Percentiles rank a stretch among this genome's conserved stretches.
Conservation (phyloP, 768 basidiomycete species). For the Termitomyces sp. region DNA sequence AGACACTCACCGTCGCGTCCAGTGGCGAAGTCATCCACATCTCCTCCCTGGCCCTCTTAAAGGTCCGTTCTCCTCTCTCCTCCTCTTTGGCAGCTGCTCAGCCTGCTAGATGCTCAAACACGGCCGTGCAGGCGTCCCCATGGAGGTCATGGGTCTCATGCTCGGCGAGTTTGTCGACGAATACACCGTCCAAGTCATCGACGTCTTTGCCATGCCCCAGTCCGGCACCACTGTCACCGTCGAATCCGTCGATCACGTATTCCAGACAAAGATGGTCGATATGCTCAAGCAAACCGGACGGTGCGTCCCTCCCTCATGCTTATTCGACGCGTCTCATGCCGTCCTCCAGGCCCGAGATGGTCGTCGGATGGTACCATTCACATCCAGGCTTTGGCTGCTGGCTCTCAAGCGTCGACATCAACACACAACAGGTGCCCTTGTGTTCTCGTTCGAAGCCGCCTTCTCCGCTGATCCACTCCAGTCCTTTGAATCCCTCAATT, state of each 20-base stretch:
- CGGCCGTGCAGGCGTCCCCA: slow-evolving; percentile 95
- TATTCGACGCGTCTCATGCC: neutral
- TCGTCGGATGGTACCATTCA: slow-evolving; percentile 99
- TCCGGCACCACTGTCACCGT: slow-evolving; percentile 97
- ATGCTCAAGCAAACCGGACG: slow-evolving; percentile 99
- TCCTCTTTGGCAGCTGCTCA: neutral
- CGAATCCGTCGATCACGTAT: slow-evolving; percentile 97
- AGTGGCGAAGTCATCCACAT: slow-evolving; percentile 94
- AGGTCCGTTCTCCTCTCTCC: slow-evolving; percentile 44
- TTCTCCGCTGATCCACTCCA: slow-evolving; percentile 25
- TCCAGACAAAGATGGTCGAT: slow-evolving; percentile 96
- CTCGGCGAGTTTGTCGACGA: slow-evolving; percentile 98
- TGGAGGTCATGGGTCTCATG: slow-evolving; percentile 99
- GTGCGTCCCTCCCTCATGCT: slow-evolving; percentile 36
- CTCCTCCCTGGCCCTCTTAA: slow-evolving; percentile 92
- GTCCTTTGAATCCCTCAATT: slow-evolving; percentile 95
- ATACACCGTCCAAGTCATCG: slow-evolving; percentile 89
- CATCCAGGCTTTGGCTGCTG: slow-evolving; percentile 99
- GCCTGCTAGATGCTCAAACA: slow-evolving; percentile 93
- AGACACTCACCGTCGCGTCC: too few species aligned
- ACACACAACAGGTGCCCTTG: slow-evolving; percentile 84
- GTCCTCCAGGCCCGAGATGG: slow-evolving; percentile 80
- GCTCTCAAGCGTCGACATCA: slow-evolving; percentile 98
- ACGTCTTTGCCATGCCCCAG: slow-evolving; percentile 99
- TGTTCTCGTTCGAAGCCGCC: neutral